Base-by-base conservation (phyloP, 108 stramenopile species). In the Fragilariopsis cylindrus region DNA sequence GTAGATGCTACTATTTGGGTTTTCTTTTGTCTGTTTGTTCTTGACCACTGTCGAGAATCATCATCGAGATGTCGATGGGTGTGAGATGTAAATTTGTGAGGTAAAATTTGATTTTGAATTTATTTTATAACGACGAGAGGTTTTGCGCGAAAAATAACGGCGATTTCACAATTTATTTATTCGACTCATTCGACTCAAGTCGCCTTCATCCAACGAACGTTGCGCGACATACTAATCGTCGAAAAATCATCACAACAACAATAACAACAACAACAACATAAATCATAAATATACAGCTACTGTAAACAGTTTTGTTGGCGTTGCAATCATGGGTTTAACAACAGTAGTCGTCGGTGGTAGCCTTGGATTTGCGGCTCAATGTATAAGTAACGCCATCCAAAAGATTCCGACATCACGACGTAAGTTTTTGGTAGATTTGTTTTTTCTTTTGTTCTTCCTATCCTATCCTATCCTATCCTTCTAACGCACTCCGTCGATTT, bases 371-470 rank as follows among this genome's bases (percentile, higher is more conserved):
- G 83, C 79, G 48, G 86, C 89, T 57, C 85, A 88, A 56, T 86
- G 89, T 81, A 88, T 85, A 76, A 88, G 88, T 68, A 92, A 92
- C 72, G 80, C 87, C 2, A 74, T 85, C 49, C 85, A 88, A 58
- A 92, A 92, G 73, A 85, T 92, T 42, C 91, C 91, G 21, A 75
- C 90, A 19, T 89, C 88, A 52, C 82, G 91, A 68, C 69, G 88
- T 89, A 76, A 76, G 91, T 80, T 21, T 57, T 15, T 57, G 7
- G 40, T 7, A 13, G 4, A 43, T 2, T 15, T 46, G 49, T 50
- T 45, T 9, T 12, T 18, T 12, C 7, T 46, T 9, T 65, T 42
- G n/a, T 45, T 65, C 40, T 57, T 30, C 11, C 19, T 3, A 69
- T 50, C 68, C 42, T 13, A 18, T 69, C 16, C n/a, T 68, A n/a